Evolutionary conservation across 2,329 filamentous ascomycete genomes (phyloP), one percentile per base, ranked within the genome.

Genomic region (Claviceps paspali): DNA sequence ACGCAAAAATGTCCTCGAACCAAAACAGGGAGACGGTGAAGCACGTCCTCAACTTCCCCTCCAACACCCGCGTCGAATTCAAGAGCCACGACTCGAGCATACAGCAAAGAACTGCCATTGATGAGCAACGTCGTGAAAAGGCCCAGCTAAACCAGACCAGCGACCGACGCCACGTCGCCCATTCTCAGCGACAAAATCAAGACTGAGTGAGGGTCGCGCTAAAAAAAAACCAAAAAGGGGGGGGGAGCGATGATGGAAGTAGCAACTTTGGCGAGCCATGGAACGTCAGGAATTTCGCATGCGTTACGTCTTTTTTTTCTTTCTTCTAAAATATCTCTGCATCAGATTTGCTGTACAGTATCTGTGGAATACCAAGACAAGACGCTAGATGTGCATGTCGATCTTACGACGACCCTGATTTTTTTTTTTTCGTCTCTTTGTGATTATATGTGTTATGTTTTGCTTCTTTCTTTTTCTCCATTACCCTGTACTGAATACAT

Each of bases 81-180:
- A 93, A 94, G 64, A 91, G 82, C 54, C 91, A 98, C 58, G 87
- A 95, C 53, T 84, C 88, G 45, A 94, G 85, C 59, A 95, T 98
- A 53, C 82, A 85, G 48, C 87, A 95, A 62, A 76, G 86, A 47
- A 82, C 80, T 22, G 83, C 83, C 15, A 86, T 94, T 45, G 87
- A 95, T 52, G 85, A 94, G 59, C 83, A 84, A 39, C 81, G 87
- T 43, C 84, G 88, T 48, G 86, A 94, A 52, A 93, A 93, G 62
- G 70, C 65, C 14, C 59, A 60, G 40, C 67, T 73, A 47, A 60
- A 64, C 43, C 57, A 61, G 38, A 52, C 56, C 44, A 50, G 51
- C 36, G 60, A 63, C 39, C 62, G 62, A 44, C 59, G 60, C 28
- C 53, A 57, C 38, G 33, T 42, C 17, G 41, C 47, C 12, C 49